Evolutionary conservation across 352 stramenopile species (phyloP).

Genomic region (Phytopythium ostracodes): DNA sequence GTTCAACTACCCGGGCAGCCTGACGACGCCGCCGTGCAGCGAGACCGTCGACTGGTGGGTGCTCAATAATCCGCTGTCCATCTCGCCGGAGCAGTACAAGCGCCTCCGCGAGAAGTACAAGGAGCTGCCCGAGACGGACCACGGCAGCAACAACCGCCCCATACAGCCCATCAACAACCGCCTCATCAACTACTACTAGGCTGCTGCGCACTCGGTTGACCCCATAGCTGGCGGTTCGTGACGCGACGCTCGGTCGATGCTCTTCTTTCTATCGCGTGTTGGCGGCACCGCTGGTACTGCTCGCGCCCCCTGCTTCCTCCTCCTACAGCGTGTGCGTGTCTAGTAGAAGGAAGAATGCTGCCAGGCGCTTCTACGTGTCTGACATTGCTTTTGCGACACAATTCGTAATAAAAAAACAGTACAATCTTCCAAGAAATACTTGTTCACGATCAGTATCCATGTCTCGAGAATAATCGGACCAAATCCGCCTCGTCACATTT

Average conservation of each 20-base stretch:
- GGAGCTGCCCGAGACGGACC: conserved; percentile 26
- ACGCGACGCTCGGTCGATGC: background rate
- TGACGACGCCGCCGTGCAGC: conserved; percentile 54
- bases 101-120: conserved; percentile 29
- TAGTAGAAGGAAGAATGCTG: no score
- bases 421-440: no score
- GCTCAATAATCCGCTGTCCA: conserved; percentile 47
- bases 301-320: background rate
- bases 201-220: background rate
- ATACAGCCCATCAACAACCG: conserved; percentile 48
- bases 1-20: conserved; percentile 60
- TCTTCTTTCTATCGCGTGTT: background rate
- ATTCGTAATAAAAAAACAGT: no score
- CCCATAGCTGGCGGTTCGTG: background rate
- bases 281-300: background rate
- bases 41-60: conserved; percentile 65
- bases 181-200: conserved; percentile 42
- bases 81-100: conserved; percentile 31
- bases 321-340: no score
- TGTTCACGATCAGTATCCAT: no score
- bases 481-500: no score
- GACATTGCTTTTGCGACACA: no score
- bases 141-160: conserved; percentile 42
- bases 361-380: no score
- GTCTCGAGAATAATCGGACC: no score